Conservation (phyloP, 495 filamentous ascomycete species). For the Hapsidospora chrysogenum region DNA sequence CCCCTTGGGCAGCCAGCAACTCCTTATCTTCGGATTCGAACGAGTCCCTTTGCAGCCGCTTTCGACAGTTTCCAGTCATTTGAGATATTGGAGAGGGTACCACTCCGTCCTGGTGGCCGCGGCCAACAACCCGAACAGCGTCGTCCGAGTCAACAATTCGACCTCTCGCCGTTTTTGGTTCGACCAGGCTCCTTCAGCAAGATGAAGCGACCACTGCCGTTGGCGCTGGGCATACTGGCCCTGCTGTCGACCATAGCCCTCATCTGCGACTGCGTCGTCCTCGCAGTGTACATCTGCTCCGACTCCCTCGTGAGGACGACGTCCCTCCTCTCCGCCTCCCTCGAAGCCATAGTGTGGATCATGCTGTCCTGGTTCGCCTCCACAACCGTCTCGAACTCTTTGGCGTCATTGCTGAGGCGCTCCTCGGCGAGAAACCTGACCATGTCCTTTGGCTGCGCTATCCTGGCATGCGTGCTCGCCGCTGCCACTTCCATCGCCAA, state of each 20-base stretch:
- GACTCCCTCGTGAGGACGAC: constrained; percentile 13
- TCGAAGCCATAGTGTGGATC: constrained; percentile 17
- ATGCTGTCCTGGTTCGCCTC: constrained; percentile 11
- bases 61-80: too few species aligned
- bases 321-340: constrained; percentile 16
- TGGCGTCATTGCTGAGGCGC: background rate
- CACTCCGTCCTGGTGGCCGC: too few species aligned
- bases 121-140: too few species aligned
- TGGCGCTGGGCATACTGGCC: constrained; percentile 19
- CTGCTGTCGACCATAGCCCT: constrained; percentile 21
- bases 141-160: too few species aligned
- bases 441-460: constrained; percentile 17
- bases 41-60: too few species aligned
- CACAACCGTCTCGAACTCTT: constrained; percentile 6
- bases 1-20: too few species aligned
- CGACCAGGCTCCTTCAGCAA: too few species aligned
- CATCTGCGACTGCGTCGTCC: constrained; percentile 19
- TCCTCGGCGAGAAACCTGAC: background rate
- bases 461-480: constrained; percentile 20
- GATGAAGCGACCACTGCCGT: constrained; percentile 9
- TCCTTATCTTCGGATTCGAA: too few species aligned
- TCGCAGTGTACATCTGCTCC: constrained; percentile 15
- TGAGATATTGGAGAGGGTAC: too few species aligned
- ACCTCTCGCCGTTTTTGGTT: too few species aligned
- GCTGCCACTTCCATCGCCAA: constrained; percentile 19